Conservation (phyloP, 352 stramenopile species). For the Globisporangium cederbergense region DNA sequence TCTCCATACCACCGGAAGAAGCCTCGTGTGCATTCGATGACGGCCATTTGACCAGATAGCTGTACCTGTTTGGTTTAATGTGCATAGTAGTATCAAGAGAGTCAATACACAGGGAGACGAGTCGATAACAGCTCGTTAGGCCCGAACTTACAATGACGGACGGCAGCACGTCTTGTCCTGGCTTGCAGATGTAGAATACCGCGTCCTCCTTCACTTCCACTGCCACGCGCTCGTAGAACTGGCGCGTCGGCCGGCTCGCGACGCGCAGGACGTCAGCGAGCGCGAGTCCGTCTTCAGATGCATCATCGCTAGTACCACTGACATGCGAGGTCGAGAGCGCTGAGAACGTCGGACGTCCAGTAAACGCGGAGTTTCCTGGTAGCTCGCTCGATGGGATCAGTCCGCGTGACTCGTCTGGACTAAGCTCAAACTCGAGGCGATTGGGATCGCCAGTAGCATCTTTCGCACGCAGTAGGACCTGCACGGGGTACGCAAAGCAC, state of each 20-base stretch:
- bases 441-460: slow-evolving; percentile 24
- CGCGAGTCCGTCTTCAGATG: slow-evolving; percentile 9
- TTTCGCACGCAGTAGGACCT: slow-evolving; percentile 31
- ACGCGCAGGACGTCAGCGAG: slow-evolving; percentile 42
- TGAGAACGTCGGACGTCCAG: slow-evolving; percentile 43
- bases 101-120: no score
- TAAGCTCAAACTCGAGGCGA: slow-evolving; percentile 20
- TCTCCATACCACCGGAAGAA: slow-evolving; percentile 54
- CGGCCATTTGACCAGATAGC: not conserved
- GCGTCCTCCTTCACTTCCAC: slow-evolving; percentile 32
- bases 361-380: slow-evolving; percentile 40
- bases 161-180: not conserved
- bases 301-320: slow-evolving; percentile 9
- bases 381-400: slow-evolving; percentile 17
- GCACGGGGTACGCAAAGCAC: slow-evolving; percentile 38
- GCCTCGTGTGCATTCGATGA: slow-evolving; percentile 28
- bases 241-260: slow-evolving; percentile 32
- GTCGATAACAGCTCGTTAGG: no score
- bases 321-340: slow-evolving; percentile 25
- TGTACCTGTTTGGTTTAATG: slow-evolving; percentile 7
- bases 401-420: slow-evolving; percentile 1
- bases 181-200: slow-evolving; percentile 29
- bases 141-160: slow-evolving; percentile 5
- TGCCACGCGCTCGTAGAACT: slow-evolving; percentile 36
- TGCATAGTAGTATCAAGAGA: not conserved